Evolutionary conservation across 345 rosid species (phyloP), one percentile per base, ranked within the genome.

Genomic region (Salix purpurea): DNA sequence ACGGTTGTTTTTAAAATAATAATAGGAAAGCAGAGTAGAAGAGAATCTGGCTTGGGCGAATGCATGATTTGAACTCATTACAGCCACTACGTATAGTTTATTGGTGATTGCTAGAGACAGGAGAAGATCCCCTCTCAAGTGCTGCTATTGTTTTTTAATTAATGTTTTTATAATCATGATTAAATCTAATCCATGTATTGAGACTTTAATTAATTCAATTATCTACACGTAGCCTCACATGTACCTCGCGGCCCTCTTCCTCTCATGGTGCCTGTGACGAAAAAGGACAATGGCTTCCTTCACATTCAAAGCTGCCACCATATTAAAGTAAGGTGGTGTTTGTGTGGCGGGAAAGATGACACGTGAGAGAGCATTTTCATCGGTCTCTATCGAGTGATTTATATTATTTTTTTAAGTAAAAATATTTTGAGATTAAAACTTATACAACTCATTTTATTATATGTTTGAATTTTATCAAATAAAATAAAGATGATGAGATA

Each of bases 291-390:
- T 16, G 74, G 4, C 42, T 34, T 24, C 64, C 42, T 34, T 24
- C 64, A 21, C 69, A 42, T 61, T 13, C 5, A 24, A 23, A 34
- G 28, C 24, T 30, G 3, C 39, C 24, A 30, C 44, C 7, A 18
- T 5, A 65, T 23, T 26, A 65, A 72, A 73, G 81, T 11, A 78
- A 76, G 71, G 67, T 4, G 0, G 65, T 74, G 76, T 48, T 73
- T 84, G 46, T 69, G 89, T 74, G 90, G 85, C 74, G 40, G 84
- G 85, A 48, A 77, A 72, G 83, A 67, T 5, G 48, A 58, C 90
- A 86, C 89, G 90, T 77, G 83, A 73, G 67, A 21, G 12, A 64
- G 73, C 80, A 74, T 76, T 83, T 44, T 7, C 68, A 28, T 40
- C 80, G n/a, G n/a, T n/a, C n/a, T n/a, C n/a, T n/a, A 24, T 26